Percentiles rank a stretch among this genome's conserved stretches.
Evolutionary conservation across 768 basidiomycete genomes (phyloP).

Genomic region (Russula dissimulans): DNA sequence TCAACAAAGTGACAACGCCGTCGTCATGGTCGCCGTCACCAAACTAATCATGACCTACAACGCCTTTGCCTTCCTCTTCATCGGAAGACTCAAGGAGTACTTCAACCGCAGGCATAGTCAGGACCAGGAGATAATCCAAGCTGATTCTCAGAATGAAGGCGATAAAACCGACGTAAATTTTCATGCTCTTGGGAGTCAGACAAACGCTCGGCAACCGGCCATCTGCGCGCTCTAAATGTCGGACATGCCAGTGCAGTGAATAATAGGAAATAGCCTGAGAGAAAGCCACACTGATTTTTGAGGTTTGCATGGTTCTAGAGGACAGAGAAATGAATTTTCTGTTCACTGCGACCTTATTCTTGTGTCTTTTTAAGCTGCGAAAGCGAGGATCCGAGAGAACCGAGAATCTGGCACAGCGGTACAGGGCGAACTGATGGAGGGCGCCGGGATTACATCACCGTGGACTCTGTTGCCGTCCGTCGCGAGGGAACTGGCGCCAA

Average conservation of each 20-base stretch:
- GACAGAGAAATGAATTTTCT: slow-evolving; percentile 84
- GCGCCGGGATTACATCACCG: background rate
- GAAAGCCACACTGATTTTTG: slow-evolving; percentile 22
- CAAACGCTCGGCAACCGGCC: slow-evolving; percentile 46
- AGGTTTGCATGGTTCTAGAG: slow-evolving; percentile 29
- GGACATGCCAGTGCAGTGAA: background rate
- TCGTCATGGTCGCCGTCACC: slow-evolving; percentile 38
- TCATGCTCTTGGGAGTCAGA: slow-evolving; percentile 64
- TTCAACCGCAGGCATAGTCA: slow-evolving; percentile 85
- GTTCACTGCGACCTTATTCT: slow-evolving; percentile 80
- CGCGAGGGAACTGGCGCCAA: background rate
- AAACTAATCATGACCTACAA: slow-evolving; percentile 22
- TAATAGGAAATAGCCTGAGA: slow-evolving; percentile 9
- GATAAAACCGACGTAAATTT: slow-evolving; percentile 73
- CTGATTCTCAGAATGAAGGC: slow-evolving; percentile 43
- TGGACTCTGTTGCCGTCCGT: background rate
- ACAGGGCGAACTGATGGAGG: background rate
- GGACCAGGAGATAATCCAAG: slow-evolving; percentile 32
- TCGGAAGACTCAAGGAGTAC: slow-evolving; percentile 82
- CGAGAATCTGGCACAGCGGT: slow-evolving; percentile 47
- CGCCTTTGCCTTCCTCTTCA: slow-evolving; percentile 34
- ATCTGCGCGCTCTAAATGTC: slow-evolving; percentile 47
- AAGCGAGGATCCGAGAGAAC: slow-evolving; percentile 93
- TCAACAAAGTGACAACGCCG: slow-evolving; percentile 40
- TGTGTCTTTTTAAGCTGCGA: slow-evolving; percentile 68